Conservation (phyloP, 1,284 basidiomycete genomes). For the Sporisorium scitamineum region DNA sequence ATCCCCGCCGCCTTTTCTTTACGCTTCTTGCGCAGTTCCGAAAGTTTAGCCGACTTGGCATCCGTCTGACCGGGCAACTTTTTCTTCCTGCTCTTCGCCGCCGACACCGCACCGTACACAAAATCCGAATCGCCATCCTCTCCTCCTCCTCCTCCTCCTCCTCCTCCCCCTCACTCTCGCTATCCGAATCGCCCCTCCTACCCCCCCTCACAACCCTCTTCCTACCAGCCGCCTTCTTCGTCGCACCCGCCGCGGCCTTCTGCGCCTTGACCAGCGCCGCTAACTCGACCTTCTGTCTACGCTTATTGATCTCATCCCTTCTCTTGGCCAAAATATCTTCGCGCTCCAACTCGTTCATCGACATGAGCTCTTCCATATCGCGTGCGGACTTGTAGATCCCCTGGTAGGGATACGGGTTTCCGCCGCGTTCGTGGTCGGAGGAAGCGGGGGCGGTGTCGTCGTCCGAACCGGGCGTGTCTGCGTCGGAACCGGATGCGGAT, state of each 20-base stretch:
- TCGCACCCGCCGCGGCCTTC: constrained; percentile 70
- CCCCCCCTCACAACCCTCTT: constrained; percentile 24
- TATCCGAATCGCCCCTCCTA: constrained; percentile 23
- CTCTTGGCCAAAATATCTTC: constrained; percentile 85
- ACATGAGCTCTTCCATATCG: constrained; percentile 82
- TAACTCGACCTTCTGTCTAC: constrained; percentile 80
- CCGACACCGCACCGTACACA: constrained; percentile 74
- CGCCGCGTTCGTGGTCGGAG: constrained; percentile 10
- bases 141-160: constrained; percentile 77
- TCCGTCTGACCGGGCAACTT: constrained; percentile 72
- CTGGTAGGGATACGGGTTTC: constrained; percentile 82
- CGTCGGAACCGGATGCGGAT: constrained; percentile 41
- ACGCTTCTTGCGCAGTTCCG: constrained; percentile 54
- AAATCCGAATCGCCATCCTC: constrained; percentile 75
- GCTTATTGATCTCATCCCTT: constrained; percentile 82
- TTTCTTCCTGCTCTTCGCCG: constrained; percentile 83
- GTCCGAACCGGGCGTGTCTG: constrained; percentile 21
- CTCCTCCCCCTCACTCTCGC: constrained; percentile 69
- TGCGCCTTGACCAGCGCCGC: constrained; percentile 80
- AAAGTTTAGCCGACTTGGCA: constrained; percentile 55
- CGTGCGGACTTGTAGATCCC: constrained; percentile 86
- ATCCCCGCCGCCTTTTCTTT: constrained; percentile 51
- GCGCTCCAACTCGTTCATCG: constrained; percentile 86
- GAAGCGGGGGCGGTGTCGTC: constrained; percentile 20
- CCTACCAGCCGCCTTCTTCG: constrained; percentile 30